Conservation (phyloP, 169 alveolate species). For the Babesia bigemina region DNA sequence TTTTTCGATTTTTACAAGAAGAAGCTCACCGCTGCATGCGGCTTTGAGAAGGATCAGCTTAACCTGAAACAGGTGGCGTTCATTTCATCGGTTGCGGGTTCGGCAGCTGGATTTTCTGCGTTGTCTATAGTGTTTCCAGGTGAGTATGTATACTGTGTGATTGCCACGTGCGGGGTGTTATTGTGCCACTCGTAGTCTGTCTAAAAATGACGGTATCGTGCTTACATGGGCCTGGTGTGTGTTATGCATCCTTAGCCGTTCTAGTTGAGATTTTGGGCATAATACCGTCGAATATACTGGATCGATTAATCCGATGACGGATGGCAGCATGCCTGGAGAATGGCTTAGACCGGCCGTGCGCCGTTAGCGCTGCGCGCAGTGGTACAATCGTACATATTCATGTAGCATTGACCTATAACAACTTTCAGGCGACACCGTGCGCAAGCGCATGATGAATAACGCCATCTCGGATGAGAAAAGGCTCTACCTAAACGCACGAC, state of each 20-base stretch:
- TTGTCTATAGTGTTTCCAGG: conserved; percentile 69
- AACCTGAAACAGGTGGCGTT: conserved; percentile 64
- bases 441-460: conserved; percentile 87
- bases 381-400: too few species aligned
- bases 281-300: too few species aligned
- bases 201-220: background rate
- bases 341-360: too few species aligned
- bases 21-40: conserved; percentile 5
- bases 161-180: conserved; percentile 9
- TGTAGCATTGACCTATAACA: too few species aligned
- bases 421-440: conserved; percentile 82
- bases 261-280: too few species aligned
- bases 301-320: too few species aligned
- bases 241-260: too few species aligned
- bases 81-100: conserved; percentile 64
- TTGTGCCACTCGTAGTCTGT: background rate
- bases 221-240: background rate
- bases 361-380: too few species aligned
- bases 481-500: conserved; percentile 74
- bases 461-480: conserved; percentile 81
- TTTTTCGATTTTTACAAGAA: conserved; percentile 78
- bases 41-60: conserved; percentile 25
- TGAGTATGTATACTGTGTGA: conserved; percentile 31
- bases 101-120: conserved; percentile 70
- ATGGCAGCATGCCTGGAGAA: too few species aligned